A percentile compares a stretch with the other conserved stretches of the same genome.
phyloP scores from a whole-genome alignment of 2,329 filamentous ascomycete species.

The Neurospora crassa region DNA sequence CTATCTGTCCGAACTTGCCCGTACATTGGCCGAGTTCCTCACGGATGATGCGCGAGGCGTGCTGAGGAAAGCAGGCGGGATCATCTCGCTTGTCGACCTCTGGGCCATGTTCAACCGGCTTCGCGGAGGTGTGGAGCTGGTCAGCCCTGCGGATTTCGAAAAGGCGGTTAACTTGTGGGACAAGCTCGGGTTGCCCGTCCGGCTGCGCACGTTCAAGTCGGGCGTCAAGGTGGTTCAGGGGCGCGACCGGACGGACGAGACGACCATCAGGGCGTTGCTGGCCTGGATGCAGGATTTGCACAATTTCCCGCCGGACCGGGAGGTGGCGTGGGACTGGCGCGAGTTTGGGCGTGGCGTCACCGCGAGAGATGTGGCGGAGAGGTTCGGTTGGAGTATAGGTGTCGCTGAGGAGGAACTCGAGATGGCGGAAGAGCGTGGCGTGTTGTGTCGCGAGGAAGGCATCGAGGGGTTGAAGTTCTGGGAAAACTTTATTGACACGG shows the following conservation, averaged over 20 bases:
- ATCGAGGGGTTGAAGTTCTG: constrained; percentile 89
- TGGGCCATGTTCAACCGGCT: constrained; percentile 95
- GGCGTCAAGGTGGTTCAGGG: constrained; percentile 92
- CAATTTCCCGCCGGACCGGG: constrained; percentile 50
- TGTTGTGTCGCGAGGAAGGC: constrained; percentile 81
- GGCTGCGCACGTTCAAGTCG: constrained; percentile 80
- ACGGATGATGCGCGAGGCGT: constrained; percentile 77
- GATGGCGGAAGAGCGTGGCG: constrained; percentile 89
- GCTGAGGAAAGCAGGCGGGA: constrained; percentile 70
- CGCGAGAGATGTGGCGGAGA: constrained; percentile 77
- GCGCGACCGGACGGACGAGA: constrained; percentile 80
- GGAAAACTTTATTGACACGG: constrained; percentile 62
- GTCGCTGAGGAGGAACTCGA: constrained; percentile 92
- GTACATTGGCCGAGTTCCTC: constrained; percentile 80
- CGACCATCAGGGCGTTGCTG: constrained; percentile 68
- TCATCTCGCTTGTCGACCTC: constrained; percentile 80
- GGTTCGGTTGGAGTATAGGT: constrained; percentile 94
- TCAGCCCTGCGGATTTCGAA: constrained; percentile 85
- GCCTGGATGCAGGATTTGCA: constrained; percentile 71
- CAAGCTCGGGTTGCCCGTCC: constrained; percentile 73
- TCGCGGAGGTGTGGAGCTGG: constrained; percentile 85
- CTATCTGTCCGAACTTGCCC: constrained; percentile 78
- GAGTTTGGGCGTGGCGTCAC: constrained; percentile 78
- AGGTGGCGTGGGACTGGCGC: constrained; percentile 66
- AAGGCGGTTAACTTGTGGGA: constrained; percentile 87